phyloP scores from a whole-genome alignment of 768 basidiomycete species.

The Russula virescens region DNA sequence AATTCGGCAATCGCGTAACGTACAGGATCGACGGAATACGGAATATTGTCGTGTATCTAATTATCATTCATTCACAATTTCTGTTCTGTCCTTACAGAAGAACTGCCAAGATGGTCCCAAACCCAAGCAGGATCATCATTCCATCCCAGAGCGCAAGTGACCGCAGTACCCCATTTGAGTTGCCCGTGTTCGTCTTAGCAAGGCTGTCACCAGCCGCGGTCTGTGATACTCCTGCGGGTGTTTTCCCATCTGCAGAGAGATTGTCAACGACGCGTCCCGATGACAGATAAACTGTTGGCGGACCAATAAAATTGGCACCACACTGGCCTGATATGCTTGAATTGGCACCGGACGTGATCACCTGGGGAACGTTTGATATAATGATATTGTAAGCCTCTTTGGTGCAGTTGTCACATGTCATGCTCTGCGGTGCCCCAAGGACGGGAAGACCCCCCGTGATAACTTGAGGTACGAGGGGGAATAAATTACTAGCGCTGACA shows the following conservation, averaged over 20 bases:
- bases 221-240: slow-evolving; percentile 28
- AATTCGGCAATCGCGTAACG: slow-evolving; percentile 3
- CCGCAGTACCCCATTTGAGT: background rate
- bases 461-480: slow-evolving; percentile 5
- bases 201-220: slow-evolving; percentile 18
- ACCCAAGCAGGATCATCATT: background rate
- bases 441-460: slow-evolving; percentile 18
- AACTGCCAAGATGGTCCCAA: background rate
- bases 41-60: too few relatives aligned
- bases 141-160: background rate
- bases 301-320: slow-evolving; percentile 31
- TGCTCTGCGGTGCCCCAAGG: slow-evolving; percentile 23
- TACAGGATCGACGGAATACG: too few relatives aligned
- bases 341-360: slow-evolving; percentile 22
- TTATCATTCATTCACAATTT: too few relatives aligned
- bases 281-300: slow-evolving; percentile 11
- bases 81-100: background rate
- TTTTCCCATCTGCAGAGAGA: slow-evolving; percentile 27
- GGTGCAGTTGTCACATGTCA: slow-evolving; percentile 33
- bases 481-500: background rate
- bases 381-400: slow-evolving; percentile 32
- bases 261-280: background rate
- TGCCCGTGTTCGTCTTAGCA: background rate
- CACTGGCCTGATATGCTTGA: slow-evolving; percentile 26
- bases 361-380: slow-evolving; percentile 24